Base-by-base conservation (phyloP, 352 stramenopile species). In the Phytophthora vignae region DNA sequence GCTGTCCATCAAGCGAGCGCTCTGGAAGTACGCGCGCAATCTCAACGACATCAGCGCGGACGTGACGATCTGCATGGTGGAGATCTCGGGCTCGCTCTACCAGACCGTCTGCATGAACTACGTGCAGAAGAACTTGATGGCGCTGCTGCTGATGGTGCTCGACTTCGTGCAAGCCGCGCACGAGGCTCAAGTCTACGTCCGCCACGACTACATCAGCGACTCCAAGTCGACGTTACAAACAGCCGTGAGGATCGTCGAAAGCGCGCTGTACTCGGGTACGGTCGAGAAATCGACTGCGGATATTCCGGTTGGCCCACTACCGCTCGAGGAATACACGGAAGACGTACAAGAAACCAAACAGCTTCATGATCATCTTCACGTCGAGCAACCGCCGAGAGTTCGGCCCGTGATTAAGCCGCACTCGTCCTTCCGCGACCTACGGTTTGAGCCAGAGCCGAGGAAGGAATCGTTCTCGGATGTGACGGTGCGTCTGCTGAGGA, bases 21-120 rank as follows among this genome's bases (percentile, higher is more conserved):
- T 73, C 14, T 76, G 72, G 67, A 58, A 57, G 19, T 79, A 71
- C 21, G 55, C 67, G 0, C 62, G 55, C 4, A 63, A 66, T 3
- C 55, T 79, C 0, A 53, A 67, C 40, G 72, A 79, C 46, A 70
- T 79, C 54, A 67, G 61, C 11, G 65, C 58, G 14, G 72, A 70
- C 31, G 68, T 76, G 40, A 76, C 62, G 0, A 58, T 79, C 21
- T 78, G 67, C 62, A 67, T 75, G 57, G 59, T 71, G 19, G 67
- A 79, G 49, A 76, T 79, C 54, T 72, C 63, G 0, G 55, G 72
- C 3, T 73, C 73, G 44, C 68, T 79, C n/a, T 79, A 74, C 33
- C 58, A 77, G 59, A 79, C 62, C 4, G 55, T 69, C n/a, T 77
- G 53, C 25, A 59, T 77, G 65, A 64, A 78, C 52, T 69, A 70